Evolutionary conservation across 352 stramenopile genomes (phyloP).

Genomic region (Peronospora destructor): DNA sequence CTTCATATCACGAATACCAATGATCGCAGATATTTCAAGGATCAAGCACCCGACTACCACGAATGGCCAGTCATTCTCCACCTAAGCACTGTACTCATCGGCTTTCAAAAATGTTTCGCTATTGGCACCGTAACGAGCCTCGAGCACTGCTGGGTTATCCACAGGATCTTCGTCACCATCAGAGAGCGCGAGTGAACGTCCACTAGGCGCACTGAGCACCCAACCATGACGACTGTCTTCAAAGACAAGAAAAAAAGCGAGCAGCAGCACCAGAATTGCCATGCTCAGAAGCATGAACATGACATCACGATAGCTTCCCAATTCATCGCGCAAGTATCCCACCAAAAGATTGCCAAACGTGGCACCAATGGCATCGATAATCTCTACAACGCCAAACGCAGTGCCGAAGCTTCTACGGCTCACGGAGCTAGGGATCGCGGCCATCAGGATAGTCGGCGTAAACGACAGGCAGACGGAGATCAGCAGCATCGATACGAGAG

Average conservation of each 20-base stretch:
- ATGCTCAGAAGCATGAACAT: slow-evolving; percentile 81
- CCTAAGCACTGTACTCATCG: slow-evolving; percentile 7
- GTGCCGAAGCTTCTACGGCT: slow-evolving; percentile 67
- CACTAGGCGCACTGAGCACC: slow-evolving; percentile 49
- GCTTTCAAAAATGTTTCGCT: slow-evolving; percentile 14
- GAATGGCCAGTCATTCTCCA: background rate
- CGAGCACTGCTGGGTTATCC: slow-evolving; percentile 32
- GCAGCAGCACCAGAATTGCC: slow-evolving; percentile 55
- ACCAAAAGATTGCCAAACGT: slow-evolving; percentile 82
- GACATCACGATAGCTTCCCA: slow-evolving; percentile 71
- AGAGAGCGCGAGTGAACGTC: slow-evolving; percentile 45
- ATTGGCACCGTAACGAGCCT: slow-evolving; percentile 26
- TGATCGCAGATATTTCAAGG: slow-evolving; percentile 11
- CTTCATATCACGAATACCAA: slow-evolving; percentile 17
- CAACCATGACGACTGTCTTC: slow-evolving; percentile 54
- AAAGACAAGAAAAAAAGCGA: slow-evolving; percentile 58
- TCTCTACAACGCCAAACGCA: slow-evolving; percentile 85
- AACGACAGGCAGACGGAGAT: slow-evolving; percentile 84
- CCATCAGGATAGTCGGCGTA: slow-evolving; percentile 86
- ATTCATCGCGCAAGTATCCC: slow-evolving; percentile 75
- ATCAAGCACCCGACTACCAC: slow-evolving; percentile 6
- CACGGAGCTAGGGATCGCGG: slow-evolving; percentile 75
- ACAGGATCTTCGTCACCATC: slow-evolving; percentile 57
- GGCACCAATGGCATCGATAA: slow-evolving; percentile 73
- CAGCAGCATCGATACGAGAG: slow-evolving; percentile 80